These are phyloP conservation scores for Craterostigma plantagineum DNA, from an alignment of 257 asterid genomes.

Conservation along the genomic window DNA sequence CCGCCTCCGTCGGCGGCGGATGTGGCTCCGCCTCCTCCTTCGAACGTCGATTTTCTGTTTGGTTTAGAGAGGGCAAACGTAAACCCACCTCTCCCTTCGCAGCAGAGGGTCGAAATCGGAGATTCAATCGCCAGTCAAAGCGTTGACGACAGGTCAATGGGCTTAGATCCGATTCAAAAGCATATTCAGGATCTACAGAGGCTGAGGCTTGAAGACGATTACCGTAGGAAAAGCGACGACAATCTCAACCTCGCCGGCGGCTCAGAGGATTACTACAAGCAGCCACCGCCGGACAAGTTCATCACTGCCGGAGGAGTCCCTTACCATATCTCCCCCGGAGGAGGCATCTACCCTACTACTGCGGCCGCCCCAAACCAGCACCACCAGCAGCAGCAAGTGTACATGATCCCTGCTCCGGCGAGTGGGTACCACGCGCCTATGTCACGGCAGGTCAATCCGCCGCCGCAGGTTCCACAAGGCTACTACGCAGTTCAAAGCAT, in stretches of 20 bases:
- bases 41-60: constrained; percentile 35
- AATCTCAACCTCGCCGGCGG: constrained; percentile 21
- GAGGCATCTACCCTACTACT: too few relatives aligned
- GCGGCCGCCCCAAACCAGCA: too few relatives aligned
- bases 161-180: constrained; percentile 50
- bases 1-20: constrained; percentile 7
- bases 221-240: constrained; percentile 33
- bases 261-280: constrained; percentile 23
- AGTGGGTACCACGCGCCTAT: too few relatives aligned
- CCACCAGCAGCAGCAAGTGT: too few relatives aligned
- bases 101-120: constrained; percentile 9
- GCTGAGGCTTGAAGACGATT: constrained; percentile 31
- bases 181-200: constrained; percentile 60
- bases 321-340: too few relatives aligned
- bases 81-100: constrained; percentile 8
- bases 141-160: constrained; percentile 20
- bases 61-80: constrained; percentile 36
- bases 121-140: constrained; percentile 8
- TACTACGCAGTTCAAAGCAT: too few relatives aligned
- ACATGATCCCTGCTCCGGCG: too few relatives aligned
- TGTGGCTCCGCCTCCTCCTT: constrained; percentile 13
- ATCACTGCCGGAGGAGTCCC: too few relatives aligned
- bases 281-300: too few relatives aligned
- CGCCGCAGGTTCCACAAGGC: too few relatives aligned
- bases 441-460: too few relatives aligned